Percentiles rank a stretch among this genome's conserved stretches.
Conservation (phyloP, 768 basidiomycete genomes). For the Psilocybe subaeruginosa region DNA sequence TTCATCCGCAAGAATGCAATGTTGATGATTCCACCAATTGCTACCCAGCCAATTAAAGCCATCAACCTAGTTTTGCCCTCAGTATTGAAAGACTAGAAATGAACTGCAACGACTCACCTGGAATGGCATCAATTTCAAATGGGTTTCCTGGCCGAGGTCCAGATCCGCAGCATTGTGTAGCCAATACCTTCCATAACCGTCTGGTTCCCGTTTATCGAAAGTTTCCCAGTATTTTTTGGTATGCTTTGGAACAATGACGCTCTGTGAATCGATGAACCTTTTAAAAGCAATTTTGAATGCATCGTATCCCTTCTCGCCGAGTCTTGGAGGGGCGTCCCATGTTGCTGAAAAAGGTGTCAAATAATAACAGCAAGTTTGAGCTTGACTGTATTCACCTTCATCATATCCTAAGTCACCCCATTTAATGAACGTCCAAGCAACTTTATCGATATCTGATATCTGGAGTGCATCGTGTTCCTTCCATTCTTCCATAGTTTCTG, state of each 20-base stretch:
- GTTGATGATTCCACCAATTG: slow-evolving; percentile 87
- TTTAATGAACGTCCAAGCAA: slow-evolving; percentile 88
- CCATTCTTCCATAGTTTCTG: slow-evolving; percentile 69
- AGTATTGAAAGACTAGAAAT: slow-evolving; percentile 4
- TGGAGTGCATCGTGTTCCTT: slow-evolving; percentile 48
- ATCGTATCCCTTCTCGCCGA: slow-evolving; percentile 55
- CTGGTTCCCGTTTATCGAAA: slow-evolving; percentile 57
- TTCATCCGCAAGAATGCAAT: slow-evolving; percentile 93
- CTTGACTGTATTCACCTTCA: slow-evolving; percentile 61
- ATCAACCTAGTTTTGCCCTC: slow-evolving; percentile 52
- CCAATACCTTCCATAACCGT: slow-evolving; percentile 52
- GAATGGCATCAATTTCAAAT: slow-evolving; percentile 82
- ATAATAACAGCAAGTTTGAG: slow-evolving; percentile 3
- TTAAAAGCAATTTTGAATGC: slow-evolving; percentile 72
- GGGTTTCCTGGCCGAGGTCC: slow-evolving; percentile 64
- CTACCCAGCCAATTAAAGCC: slow-evolving; percentile 85
- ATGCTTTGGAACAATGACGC: slow-evolving; percentile 59
- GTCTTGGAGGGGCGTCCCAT: slow-evolving; percentile 87
- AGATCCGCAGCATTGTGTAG: slow-evolving; percentile 60
- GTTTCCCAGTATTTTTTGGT: slow-evolving; percentile 40
- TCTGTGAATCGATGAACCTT: slow-evolving; percentile 63
- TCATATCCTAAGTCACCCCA: slow-evolving; percentile 96
- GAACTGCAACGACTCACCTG: slow-evolving; percentile 52
- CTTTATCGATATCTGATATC: slow-evolving; percentile 54
- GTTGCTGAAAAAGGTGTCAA: slow-evolving; percentile 56